Evolutionary conservation across 805 yeast genomes (phyloP).

Genomic region (Candida anglica): DNA sequence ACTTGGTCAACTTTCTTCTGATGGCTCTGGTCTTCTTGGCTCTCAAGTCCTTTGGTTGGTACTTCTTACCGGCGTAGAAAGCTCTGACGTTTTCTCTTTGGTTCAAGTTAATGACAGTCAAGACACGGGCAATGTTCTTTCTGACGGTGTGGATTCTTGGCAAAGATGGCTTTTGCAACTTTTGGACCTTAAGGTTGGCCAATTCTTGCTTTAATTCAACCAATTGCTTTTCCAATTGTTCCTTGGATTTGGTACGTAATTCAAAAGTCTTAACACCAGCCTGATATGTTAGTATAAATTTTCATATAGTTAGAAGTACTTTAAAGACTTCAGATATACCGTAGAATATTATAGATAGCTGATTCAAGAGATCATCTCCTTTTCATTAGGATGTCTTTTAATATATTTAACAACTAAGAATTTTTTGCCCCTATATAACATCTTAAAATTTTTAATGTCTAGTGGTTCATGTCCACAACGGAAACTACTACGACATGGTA

Average conservation of each 20-base stretch:
- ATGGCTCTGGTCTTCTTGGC: constrained; percentile 99
- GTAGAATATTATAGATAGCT: too few species aligned
- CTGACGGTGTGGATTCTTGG: constrained; percentile 97
- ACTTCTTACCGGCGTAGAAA: constrained; percentile 92
- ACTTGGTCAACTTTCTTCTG: constrained; percentile 91
- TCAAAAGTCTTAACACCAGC: constrained; percentile 94
- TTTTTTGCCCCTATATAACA: too few species aligned
- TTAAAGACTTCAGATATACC: too few species aligned
- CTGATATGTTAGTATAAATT: constrained; percentile 36
- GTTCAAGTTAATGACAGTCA: constrained; percentile 94
- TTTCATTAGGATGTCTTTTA: too few species aligned
- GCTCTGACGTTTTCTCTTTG: constrained; percentile 94
- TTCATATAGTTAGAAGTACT: too few species aligned
- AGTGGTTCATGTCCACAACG: too few species aligned
- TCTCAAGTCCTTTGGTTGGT: constrained; percentile 97
- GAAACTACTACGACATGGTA: too few species aligned
- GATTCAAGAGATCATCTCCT: too few species aligned
- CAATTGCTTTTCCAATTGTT: constrained; percentile 90
- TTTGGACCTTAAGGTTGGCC: constrained; percentile 94
- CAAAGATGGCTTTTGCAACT: constrained; percentile 84
- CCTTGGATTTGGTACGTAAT: constrained; percentile 96
- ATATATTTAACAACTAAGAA: too few species aligned
- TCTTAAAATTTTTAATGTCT: too few species aligned
- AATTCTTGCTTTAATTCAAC: constrained; percentile 95
- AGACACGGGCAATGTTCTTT: constrained; percentile 97